Base-by-base conservation (phyloP, 2,329 filamentous ascomycete species). In the Neopestalotiopsis rosae region DNA sequence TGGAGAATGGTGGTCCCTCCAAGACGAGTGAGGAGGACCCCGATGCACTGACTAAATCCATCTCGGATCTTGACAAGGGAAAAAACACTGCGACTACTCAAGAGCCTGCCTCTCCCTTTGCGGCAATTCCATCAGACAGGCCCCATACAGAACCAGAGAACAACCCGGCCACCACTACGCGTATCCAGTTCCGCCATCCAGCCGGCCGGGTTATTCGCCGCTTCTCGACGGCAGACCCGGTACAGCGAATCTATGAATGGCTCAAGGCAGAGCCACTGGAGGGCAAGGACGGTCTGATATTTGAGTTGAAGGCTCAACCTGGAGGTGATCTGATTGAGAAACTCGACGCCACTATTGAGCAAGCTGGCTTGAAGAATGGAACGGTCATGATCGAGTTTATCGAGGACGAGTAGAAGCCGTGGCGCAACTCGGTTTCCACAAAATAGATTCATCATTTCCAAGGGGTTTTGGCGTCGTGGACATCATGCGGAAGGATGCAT, bases 331-430 rank as follows among this genome's bases (percentile, higher is more conserved):
- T 99, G 69, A 92, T 98, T 57, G 90, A 92, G 20, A 82, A 86
- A 67, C 84, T 98, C 63, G 91, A 94, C 62, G 83, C 87, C 72
- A 93, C 90, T 0, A 92, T 99, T 70, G 89, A 89, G 73, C 91
- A 94, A 76, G 94, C 92, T 0, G 94, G 95, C 0, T 81, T 99
- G 74, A 97, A 96, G 84, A 95, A 97, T 77, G 94, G 92, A 3
- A 97, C 94, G 0, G 92, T 99, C 7, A 98, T 98, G 94, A 91
- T 99, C 73, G 96, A 98, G 80, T 97, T 94, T 76, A 81, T 93
- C 68, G 91, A 93, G 79, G 86, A 88, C 12, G 84, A 78, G 74
- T 68, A 67, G n/a, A 65, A 38, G 57, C 30, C 30, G 42, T 17
- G n/a, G 12, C 14, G n/a, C 10, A 13, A 38, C 34, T 38, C 24